Base-by-base conservation (phyloP, 1,284 basidiomycete genomes). In the Trametes pubescens region DNA sequence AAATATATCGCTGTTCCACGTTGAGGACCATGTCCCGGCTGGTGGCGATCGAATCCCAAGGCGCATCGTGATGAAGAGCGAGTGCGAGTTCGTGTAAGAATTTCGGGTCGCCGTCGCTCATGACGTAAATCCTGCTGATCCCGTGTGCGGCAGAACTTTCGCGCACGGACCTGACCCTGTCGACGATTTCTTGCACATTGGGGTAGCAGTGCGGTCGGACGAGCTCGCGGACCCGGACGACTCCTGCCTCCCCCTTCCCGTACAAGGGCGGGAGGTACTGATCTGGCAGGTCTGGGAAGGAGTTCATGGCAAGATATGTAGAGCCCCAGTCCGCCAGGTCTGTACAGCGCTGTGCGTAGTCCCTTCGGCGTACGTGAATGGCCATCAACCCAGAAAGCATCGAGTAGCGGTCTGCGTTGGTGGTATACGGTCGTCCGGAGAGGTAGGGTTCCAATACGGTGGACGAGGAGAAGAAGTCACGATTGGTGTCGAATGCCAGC, bases 301-400 rank as follows among this genome's bases (percentile, higher is more conserved):
- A 76, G 76, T 74, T 78, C 74, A 81, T 81, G 3, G 77, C 79
- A 52, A 77, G 72, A 74, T 76, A 85, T 14, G 73, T 65, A 4
- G 82, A 73, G 2, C 65, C 65, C 78, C 79, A 84, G 16, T 75
- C 68, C 0, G 78, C 79, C 43, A 89, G 80, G 61, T 78, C 69
- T 0, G 65, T 40, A 66, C 88, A 90, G 66, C 88, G 87, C 6
- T 76, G 71, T 38, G 76, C 68, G 69, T 82, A 90, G 72, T 90
- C 88, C 3, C 89, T 88, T 43, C 87, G 78, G 6, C 89, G 84
- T 22, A 90, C 68, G 68, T 90, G 88, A 6, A 90, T 70, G 0
- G 81, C 88, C 24, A 90, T 75, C 2, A 87, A 74, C 22, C 82
- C 82, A 0, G 75, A 72, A 22, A 80, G 69, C 47, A 65, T 61